Evolutionary conservation across 768 basidiomycete genomes (phyloP).

Genomic region (Podaxis sp.): DNA sequence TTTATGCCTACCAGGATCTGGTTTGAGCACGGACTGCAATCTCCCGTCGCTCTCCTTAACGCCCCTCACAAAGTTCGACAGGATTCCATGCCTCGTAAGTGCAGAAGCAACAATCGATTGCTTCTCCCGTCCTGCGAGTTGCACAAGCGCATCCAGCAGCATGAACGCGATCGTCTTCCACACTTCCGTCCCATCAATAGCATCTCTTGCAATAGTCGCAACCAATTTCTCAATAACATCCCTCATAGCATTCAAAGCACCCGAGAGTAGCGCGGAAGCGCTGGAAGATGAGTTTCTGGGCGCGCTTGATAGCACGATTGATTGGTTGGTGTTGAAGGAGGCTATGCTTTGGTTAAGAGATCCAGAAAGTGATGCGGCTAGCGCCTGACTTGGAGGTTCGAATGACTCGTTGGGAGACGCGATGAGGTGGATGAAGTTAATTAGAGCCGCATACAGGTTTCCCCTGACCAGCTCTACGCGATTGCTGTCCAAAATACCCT

Average conservation of each 20-base stretch:
- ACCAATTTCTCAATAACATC: conserved; percentile 71
- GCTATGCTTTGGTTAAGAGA: conserved; percentile 25
- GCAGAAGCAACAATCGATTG: conserved; percentile 59
- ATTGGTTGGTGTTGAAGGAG: conserved; percentile 37
- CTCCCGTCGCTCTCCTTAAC: conserved; percentile 80
- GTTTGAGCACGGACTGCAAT: conserved; percentile 75
- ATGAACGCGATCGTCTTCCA: conserved; percentile 97
- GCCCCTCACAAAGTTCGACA: conserved; percentile 79
- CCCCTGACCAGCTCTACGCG: conserved; percentile 86
- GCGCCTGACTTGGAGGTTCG: conserved; percentile 23
- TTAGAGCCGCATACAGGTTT: conserved; percentile 89
- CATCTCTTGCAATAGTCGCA: conserved; percentile 78
- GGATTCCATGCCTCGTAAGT: conserved; percentile 71
- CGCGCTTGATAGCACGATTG: conserved; percentile 27
- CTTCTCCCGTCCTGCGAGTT: conserved; percentile 69
- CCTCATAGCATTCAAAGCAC: conserved; percentile 68
- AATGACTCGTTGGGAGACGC: conserved; percentile 27
- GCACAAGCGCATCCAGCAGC: conserved; percentile 78
- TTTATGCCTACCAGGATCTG: conserved; percentile 76
- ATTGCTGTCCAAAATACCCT: conserved; percentile 74
- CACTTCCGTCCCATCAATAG: conserved; percentile 91
- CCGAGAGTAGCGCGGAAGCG: conserved; percentile 49
- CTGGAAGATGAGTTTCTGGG: conserved; percentile 23
- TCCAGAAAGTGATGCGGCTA: conserved; percentile 32
- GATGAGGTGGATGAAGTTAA: conserved; percentile 88